Conservation (phyloP, 176 grass and related monocot species). For the Bromus sterilis region DNA sequence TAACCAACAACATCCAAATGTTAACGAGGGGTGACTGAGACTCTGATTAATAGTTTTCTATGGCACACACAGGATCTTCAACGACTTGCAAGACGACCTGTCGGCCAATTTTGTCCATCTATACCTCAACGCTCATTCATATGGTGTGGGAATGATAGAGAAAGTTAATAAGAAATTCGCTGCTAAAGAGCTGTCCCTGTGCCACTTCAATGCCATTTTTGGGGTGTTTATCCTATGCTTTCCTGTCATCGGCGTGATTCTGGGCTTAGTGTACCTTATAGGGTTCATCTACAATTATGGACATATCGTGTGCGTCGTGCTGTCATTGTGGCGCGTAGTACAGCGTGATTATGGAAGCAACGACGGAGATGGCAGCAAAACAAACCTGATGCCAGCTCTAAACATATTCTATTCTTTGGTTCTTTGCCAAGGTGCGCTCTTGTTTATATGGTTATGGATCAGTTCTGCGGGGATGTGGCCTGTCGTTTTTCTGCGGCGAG, state of each 20-base stretch:
- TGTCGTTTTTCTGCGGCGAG: not conserved
- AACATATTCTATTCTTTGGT: not conserved
- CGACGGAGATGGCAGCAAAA: not conserved
- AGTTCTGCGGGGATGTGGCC: accelerated
- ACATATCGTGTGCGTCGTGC: not conserved
- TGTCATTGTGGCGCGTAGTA: not conserved
- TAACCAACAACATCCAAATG: no score
- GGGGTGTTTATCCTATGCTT: no score
- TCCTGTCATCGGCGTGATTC: no score
- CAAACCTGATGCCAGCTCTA: not conserved
- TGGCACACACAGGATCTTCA: not conserved
- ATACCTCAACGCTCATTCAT: no score
- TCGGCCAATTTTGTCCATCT: not conserved
- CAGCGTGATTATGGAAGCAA: not conserved
- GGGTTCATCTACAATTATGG: not conserved
- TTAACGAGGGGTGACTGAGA: not conserved
- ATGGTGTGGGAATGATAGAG: no score
- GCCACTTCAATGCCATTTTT: no score
- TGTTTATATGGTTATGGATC: not conserved
- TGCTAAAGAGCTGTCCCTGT: no score
- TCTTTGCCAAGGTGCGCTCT: not conserved
- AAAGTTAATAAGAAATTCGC: no score
- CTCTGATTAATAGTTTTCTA: not conserved
- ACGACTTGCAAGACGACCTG: not conserved
- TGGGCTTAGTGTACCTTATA: not conserved